Conservation (phyloP, 140 eudicot genomes). For the Anethum foeniculum region DNA sequence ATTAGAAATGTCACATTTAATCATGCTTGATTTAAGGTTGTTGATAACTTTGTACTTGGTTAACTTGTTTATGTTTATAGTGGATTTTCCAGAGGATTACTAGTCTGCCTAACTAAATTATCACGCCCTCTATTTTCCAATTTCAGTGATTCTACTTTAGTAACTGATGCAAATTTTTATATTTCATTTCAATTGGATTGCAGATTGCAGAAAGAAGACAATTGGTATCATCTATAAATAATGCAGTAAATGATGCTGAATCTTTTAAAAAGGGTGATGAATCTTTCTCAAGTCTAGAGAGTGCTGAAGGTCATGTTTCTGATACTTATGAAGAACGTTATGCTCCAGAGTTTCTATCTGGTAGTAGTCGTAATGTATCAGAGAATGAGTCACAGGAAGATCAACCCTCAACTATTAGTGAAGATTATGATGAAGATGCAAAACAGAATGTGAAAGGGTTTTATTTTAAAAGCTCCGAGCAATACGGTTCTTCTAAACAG, state of each 20-base stretch:
- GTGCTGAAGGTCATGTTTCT: conserved; percentile 15
- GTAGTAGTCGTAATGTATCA: conserved; percentile 12
- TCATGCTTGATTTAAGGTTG: neutral
- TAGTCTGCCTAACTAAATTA: neutral
- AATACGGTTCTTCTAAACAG: conserved; percentile 15
- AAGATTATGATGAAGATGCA: conserved; percentile 21
- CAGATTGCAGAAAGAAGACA: conserved; percentile 73
- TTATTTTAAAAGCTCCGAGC: conserved; percentile 19
- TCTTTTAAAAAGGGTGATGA: conserved; percentile 28
- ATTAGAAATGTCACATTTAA: neutral
- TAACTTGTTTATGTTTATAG: neutral
- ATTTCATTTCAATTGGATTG: conserved; percentile 13
- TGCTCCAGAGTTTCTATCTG: conserved; percentile 18
- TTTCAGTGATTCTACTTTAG: neutral
- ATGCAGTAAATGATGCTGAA: conserved; percentile 29
- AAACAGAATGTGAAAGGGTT: conserved; percentile 25
- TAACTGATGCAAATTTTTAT: neutral
- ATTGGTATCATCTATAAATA: conserved; percentile 52
- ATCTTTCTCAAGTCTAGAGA: conserved; percentile 23
- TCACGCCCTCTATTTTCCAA: neutral
- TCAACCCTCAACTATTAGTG: conserved; percentile 4
- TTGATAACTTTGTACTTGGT: neutral
- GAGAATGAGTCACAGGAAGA: neutral
- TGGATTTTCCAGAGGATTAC: neutral
- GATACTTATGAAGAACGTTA: neutral